Conservation (phyloP, 345 rosid genomes). For the Eucalyptus cloeziana region DNA sequence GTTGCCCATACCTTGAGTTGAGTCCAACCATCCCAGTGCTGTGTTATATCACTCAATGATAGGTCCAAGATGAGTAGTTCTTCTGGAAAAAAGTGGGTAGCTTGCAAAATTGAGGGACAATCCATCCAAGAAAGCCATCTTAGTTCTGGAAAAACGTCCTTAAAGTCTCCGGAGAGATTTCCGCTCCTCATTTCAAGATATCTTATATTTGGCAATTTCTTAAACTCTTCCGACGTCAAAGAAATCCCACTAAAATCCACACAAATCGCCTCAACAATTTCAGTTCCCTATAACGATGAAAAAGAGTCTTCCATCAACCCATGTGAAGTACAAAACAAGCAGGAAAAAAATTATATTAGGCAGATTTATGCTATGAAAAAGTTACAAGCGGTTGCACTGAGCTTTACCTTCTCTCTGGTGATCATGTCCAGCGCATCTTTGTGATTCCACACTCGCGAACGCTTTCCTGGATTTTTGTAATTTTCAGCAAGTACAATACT, state of each 20-base stretch:
- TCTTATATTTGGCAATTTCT: neutral
- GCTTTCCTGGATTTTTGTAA: neutral
- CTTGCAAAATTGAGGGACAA: neutral
- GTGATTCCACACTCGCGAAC: neutral
- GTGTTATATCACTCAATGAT: accelerated
- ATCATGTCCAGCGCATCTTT: neutral
- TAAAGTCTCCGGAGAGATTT: neutral
- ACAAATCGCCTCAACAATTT: neutral
- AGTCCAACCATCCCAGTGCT: neutral
- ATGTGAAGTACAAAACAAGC: neutral
- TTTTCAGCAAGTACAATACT: neutral
- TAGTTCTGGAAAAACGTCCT: neutral
- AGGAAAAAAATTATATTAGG: neutral
- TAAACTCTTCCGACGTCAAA: neutral
- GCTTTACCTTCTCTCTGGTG: neutral
- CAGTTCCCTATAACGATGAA: neutral
- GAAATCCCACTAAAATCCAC: neutral
- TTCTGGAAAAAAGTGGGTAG: neutral
- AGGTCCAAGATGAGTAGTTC: neutral
- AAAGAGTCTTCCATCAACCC: neutral
- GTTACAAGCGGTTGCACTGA: neutral
- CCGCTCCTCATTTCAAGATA: neutral
- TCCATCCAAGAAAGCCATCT: neutral
- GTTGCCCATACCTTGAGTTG: neutral
- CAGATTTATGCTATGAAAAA: neutral